These are phyloP conservation scores for Diversispora epigaea DNA, from an alignment of 192 early-diverging fungal genomes.

Conservation along the genomic window DNA sequence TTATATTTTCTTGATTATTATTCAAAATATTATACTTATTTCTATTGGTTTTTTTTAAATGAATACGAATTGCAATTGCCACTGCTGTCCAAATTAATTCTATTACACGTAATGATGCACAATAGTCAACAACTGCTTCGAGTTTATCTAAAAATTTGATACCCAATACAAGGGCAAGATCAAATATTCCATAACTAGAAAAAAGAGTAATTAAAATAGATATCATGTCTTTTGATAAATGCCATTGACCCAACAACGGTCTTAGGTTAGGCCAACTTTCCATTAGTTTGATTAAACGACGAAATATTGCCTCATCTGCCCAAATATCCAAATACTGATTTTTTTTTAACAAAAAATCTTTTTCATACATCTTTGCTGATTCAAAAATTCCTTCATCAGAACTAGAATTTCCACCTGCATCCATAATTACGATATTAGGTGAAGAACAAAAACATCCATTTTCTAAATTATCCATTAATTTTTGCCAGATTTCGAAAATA, in stretches of 20 bases:
- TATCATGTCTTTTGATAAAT: background rate
- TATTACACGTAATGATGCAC: background rate
- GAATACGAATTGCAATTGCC: background rate
- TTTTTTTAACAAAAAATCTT: background rate
- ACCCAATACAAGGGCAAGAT: background rate
- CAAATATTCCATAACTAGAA: background rate
- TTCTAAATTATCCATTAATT: background rate
- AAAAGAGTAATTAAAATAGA: background rate
- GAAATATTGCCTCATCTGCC: background rate
- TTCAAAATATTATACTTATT: constrained; percentile 1
- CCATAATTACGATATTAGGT: background rate
- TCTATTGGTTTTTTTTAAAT: background rate
- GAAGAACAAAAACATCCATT: no score
- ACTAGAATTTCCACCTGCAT: background rate
- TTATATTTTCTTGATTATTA: background rate
- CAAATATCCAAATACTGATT: background rate
- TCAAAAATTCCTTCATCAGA: background rate
- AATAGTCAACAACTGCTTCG: background rate
- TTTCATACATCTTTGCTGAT: background rate
- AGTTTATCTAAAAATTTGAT: constrained; percentile 8
- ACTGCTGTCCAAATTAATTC: background rate
- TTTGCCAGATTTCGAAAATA: background rate
- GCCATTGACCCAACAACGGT: background rate
- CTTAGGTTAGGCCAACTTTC: background rate
- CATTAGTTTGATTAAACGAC: background rate